These are phyloP conservation scores for Chrysoporthe cubensis DNA, from an alignment of 2,329 filamentous ascomycete genomes.

Conservation along the genomic window DNA sequence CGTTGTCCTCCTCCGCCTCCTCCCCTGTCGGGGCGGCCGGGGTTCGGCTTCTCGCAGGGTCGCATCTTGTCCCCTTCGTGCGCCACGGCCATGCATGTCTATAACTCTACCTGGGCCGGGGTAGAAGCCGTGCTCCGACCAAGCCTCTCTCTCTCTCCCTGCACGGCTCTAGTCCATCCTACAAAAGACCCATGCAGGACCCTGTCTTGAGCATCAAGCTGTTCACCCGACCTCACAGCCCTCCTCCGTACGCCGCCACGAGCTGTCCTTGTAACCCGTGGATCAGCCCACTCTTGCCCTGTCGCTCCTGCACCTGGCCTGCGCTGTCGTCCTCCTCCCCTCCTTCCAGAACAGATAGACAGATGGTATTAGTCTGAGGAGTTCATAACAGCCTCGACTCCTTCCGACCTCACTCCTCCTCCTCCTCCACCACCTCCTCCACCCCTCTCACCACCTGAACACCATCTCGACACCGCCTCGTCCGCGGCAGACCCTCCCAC, in stretches of 20 bases:
- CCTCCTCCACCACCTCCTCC: background rate
- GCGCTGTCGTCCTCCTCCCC: background rate
- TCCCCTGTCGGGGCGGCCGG: constrained; percentile 13
- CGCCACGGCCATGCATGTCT: constrained; percentile 20
- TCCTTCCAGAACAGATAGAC: background rate
- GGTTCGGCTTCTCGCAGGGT: constrained; percentile 4
- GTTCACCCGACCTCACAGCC: background rate
- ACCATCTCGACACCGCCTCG: background rate
- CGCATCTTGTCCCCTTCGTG: constrained; percentile 11
- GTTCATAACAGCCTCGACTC: background rate
- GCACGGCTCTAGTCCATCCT: background rate
- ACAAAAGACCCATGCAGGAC: constrained; percentile 20
- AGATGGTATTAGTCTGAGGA: background rate
- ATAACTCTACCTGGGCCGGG: constrained; percentile 9
- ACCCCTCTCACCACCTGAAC: background rate
- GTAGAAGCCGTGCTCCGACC: constrained; percentile 23
- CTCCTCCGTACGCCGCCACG: too few relatives aligned
- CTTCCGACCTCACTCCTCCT: background rate
- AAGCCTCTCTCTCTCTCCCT: background rate
- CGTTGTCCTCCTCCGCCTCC: background rate
- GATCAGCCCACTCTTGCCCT: background rate
- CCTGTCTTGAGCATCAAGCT: constrained; percentile 18
- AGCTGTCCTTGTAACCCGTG: background rate
- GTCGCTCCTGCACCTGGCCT: background rate
- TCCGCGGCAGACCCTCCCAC: background rate